Conservation (phyloP, 768 basidiomycete species). For the Boletus vermiculosoides region DNA sequence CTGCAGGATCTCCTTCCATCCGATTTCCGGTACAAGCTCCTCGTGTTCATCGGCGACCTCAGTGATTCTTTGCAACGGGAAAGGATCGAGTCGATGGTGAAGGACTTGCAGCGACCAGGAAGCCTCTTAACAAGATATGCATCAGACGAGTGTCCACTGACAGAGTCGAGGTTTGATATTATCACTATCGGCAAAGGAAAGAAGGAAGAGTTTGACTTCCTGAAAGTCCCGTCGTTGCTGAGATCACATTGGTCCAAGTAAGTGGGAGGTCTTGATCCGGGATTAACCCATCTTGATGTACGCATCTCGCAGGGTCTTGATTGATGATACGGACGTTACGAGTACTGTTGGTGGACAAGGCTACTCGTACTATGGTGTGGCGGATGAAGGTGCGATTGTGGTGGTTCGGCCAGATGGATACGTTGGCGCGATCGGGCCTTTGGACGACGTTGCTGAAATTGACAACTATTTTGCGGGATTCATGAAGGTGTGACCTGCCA, state of each 20-base stretch:
- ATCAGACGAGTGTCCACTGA: conserved; percentile 18
- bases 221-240: conserved; percentile 32
- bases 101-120: conserved; percentile 22
- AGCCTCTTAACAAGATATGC: conserved; percentile 30
- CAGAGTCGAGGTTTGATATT: conserved; percentile 32
- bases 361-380: conserved; percentile 52
- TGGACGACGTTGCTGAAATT: conserved; percentile 40
- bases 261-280: conserved; percentile 5
- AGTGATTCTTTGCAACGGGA: conserved; percentile 17
- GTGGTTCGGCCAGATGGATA: conserved; percentile 47
- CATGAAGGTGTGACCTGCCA: conserved; percentile 17
- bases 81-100: conserved; percentile 29
- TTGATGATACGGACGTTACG: conserved; percentile 53
- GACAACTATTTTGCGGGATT: conserved; percentile 51
- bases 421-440: conserved; percentile 53
- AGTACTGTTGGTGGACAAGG: conserved; percentile 51
- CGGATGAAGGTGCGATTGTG: conserved; percentile 26
- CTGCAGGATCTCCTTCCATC: conserved; percentile 50
- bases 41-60: conserved; percentile 45
- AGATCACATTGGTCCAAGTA: conserved; percentile 44
- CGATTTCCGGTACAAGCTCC: conserved; percentile 48
- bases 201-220: conserved; percentile 35
- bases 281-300: background rate
- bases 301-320: conserved; percentile 44
- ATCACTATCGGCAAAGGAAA: conserved; percentile 28